Evolutionary conservation across 495 filamentous ascomycete species (phyloP).

Genomic region (Astrothelium macrocarpum): DNA sequence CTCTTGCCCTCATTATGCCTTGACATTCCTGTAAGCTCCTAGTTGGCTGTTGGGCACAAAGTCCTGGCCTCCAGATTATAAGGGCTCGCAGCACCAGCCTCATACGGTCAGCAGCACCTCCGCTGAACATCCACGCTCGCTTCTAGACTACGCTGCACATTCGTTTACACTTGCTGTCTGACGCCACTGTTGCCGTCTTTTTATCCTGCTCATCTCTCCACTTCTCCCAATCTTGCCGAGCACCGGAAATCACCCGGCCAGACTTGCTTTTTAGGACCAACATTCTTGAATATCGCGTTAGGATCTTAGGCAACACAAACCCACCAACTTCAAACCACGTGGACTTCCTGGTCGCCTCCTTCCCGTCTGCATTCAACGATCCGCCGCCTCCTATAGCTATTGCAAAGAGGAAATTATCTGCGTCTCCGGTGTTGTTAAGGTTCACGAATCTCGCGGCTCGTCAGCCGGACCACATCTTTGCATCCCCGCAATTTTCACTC

Average conservation of each 20-base stretch:
- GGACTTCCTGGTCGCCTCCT: neutral
- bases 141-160: neutral
- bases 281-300: neutral
- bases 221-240: neutral
- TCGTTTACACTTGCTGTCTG: slow-evolving; percentile 5
- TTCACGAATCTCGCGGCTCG: neutral
- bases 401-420: neutral
- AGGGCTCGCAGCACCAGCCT: neutral
- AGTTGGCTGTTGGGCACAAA: neutral
- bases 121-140: slow-evolving; percentile 1
- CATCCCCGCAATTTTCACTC: neutral
- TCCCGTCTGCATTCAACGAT: neutral
- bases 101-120: neutral
- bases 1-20: neutral
- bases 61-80: neutral
- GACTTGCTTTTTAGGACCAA: slow-evolving; percentile 3
- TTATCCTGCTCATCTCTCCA: neutral
- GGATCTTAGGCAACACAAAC: neutral
- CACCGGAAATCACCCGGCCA: neutral
- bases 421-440: too few relatives aligned
- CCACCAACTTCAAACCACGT: neutral
- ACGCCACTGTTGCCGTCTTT: neutral
- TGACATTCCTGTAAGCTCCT: neutral
- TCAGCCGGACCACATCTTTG: neutral
- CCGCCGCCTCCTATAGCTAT: neutral